Evolutionary conservation across 345 rosid species (phyloP), one percentile per base, ranked within the genome.

Genomic region (Citrus maxima): DNA sequence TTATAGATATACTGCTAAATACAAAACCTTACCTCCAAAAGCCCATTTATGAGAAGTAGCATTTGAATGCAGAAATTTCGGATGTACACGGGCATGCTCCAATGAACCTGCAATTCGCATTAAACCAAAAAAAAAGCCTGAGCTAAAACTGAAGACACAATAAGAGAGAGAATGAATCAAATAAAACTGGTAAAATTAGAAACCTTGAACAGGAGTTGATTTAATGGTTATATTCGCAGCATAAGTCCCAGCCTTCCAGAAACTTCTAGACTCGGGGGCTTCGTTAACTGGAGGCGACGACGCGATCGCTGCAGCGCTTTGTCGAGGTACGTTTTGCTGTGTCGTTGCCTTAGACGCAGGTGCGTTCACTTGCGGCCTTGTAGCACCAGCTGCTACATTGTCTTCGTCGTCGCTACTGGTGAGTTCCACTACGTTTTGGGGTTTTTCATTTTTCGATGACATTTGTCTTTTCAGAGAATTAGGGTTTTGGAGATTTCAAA

Each of bases 11-110:
- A 19, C 72, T 7, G 30, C 4, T 10, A 58, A 18, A 13, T n/a
- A 22, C 28, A 27, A 83, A 68, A 56, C 27, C 68, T 73, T 62
- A 94, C 99, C 99, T 86, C 98, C 99, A 86, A 96, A 93, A n/a
- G 97, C 97, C 99, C 98, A 94, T 80, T 96, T 96, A 80, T 96
- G 99, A 56, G 99, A 96, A 81, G 99, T 93, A 56, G 99, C 99
- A 90, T 96, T 96, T 5, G 98, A 96, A 76, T 96, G 98, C 72
- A 96, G 93, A 88, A 96, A 94, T 87, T 94, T 94, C 16, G 97
- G 98, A 85, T 96, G 97, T 32, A 96, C 91, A 72, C 98, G 91
- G 28, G 99, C 98, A 83, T 94, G 94, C 84, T 96, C 98, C 85
- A 96, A 64, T 71, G 80, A 49, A 70, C 83, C 99, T 95, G 77